Conservation (phyloP, 73 alveolate species). For the Paramecium pentaurelia region DNA sequence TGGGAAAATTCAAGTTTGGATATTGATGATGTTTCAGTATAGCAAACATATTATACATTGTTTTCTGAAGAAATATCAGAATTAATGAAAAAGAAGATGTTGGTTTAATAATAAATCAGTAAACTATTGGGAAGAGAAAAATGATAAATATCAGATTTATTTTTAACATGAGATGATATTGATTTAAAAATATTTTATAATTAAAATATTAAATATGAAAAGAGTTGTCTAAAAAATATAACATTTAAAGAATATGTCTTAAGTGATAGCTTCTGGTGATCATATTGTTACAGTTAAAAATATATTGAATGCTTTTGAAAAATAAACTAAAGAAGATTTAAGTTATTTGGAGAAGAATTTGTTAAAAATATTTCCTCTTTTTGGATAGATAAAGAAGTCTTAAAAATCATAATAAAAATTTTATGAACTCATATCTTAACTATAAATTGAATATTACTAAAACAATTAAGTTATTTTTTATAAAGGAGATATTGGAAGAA, state of each 20-base stretch:
- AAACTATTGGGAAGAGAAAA: constrained; percentile 31
- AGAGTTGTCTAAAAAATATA: background rate
- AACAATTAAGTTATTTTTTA: background rate
- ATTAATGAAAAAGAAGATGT: background rate
- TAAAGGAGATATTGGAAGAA: constrained; percentile 34
- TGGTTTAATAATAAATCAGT: background rate
- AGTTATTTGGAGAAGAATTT: background rate
- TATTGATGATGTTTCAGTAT: constrained; percentile 5
- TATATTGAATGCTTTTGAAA: background rate
- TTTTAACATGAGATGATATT: background rate
- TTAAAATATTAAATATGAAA: background rate
- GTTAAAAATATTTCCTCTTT: background rate
- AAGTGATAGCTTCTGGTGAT: background rate
- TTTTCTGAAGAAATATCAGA: background rate
- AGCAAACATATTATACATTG: constrained; percentile 18
- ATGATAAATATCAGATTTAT: background rate
- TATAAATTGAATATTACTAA: background rate
- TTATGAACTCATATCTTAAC: background rate
- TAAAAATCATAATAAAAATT: background rate
- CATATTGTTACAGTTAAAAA: background rate
- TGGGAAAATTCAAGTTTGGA: constrained; percentile 1
- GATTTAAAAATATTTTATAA: background rate
- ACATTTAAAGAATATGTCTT: background rate
- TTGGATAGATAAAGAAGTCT: background rate
- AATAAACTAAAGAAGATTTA: background rate